Base-by-base conservation (phyloP, 2,329 filamentous ascomycete species). In the Nakataea oryzae region DNA sequence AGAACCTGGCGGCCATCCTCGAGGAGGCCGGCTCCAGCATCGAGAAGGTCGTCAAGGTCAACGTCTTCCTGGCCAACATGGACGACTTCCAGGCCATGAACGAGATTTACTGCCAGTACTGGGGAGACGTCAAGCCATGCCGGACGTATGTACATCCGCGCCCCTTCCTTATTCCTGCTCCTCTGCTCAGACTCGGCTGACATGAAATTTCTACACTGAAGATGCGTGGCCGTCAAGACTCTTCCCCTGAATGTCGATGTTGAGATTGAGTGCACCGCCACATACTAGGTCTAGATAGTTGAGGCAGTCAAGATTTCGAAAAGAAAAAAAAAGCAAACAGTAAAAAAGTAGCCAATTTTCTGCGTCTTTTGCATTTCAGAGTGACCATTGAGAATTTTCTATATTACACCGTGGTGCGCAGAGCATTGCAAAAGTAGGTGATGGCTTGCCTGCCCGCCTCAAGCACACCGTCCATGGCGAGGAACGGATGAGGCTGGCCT, bases 81-180 rank as follows among this genome's bases (percentile, higher is more conserved):
- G 84, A 81, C 65, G 80, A 91, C 74, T 91, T 91, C 70, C 82
- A 79, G 47, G 84, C 87, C 72, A 90, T 91, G 86, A 92, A 91
- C 74, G 81, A 81, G 68, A 81, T 87, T 59, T 91, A 90, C 70
- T 83, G 82, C 70, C 84, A 87, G 73, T 88, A 86, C 78, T 91
- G 90, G 76, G 77, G 75, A 26, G 74, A 79, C 11, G 70, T 77
- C 34, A 80, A 79, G 70, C 78, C 78, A 13, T 76, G 72, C 65
- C 72, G 75, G 63, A 77, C 76, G 76, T 77, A 66, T 68, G 75
- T 67, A 27, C 55, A 28, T 8, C 30, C 12, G 3, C 24, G 12
- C 13, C 3, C 24, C 26, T 5, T 58, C 17, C 30, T 13, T 61
- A 54, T 30, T n/a, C 41, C 27, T 8, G 26, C 12, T 24, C 5